These are phyloP conservation scores for Eucalyptus fibrosa DNA, from an alignment of 345 rosid species.

Conservation along the genomic window DNA sequence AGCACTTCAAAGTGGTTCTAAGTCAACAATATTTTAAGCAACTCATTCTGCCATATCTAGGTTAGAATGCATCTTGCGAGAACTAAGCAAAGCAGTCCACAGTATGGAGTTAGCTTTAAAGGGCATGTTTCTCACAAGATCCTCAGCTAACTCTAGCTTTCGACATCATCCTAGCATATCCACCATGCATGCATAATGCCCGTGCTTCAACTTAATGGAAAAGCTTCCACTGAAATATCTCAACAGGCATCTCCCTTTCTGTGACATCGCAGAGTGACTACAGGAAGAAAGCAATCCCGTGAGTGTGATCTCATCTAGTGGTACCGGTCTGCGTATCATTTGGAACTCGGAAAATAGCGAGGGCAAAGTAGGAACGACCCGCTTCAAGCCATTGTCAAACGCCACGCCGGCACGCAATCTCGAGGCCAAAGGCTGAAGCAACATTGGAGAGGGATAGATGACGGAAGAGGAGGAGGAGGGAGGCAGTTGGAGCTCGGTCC, in stretches of 20 bases:
- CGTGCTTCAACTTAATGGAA: constrained; percentile 15
- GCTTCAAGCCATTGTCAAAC: no score
- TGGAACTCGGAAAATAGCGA: no score
- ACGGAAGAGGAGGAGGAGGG: no score
- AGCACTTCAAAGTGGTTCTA: constrained; percentile 45
- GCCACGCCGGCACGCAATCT: rapidly evolving
- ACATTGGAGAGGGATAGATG: no score
- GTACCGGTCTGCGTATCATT: rapidly evolving
- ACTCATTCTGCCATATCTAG: constrained; percentile 48
- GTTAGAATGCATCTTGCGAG: constrained; percentile 46
- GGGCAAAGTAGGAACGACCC: rapidly evolving
- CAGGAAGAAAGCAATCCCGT: no score
- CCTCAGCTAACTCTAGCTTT: constrained; percentile 48
- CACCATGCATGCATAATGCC: constrained; percentile 68
- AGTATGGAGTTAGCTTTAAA: constrained; percentile 36
- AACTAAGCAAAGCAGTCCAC: constrained; percentile 69
- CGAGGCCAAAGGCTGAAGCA: no score
- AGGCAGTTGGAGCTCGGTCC: rapidly evolving
- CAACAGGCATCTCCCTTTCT: constrained; percentile 46
- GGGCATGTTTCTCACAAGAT: constrained; percentile 31
- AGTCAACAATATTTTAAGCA: constrained; percentile 21
- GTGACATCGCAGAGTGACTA: constrained; percentile 1
- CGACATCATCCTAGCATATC: constrained; percentile 54
- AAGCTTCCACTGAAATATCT: constrained; percentile 18
- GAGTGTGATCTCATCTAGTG: no score